Evolutionary conservation across 2,329 filamentous ascomycete genomes (phyloP), one percentile per base, ranked within the genome.

Genomic region (Paradendryphiella salina): DNA sequence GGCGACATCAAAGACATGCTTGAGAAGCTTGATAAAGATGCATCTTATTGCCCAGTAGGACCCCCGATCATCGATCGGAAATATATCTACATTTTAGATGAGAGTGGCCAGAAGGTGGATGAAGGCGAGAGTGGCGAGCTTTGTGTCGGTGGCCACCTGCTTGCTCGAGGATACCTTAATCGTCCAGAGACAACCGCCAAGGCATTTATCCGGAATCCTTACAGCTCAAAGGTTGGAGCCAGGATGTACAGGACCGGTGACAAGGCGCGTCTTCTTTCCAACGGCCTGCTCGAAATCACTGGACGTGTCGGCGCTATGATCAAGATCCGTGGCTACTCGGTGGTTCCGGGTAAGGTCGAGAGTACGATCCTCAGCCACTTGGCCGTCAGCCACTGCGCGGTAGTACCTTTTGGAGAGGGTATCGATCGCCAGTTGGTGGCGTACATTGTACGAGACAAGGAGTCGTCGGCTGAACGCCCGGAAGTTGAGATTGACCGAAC

Each of bases 221-320:
- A 88, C 59, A 79, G 82, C 60, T 66, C 76, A 3, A 78, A 76
- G 1, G 75, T 81, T 1, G 85, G 82, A 21, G 81, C 86, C 11
- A 82, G 85, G 15, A 88, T 90, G 84, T 90, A 91, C 67, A 81
- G 82, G 50, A 90, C 88, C 0, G 88, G 88, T 3, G 88, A 91
- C 68, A 79, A 85, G 44, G 88, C 87, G 0, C 80, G 86, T 2
- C 71, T 89, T 32, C 78, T 90, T 5, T 78, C 85, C 0, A 86
- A 82, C 1, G 88, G 88, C 1, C 75, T 85, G 5, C 77, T 91
- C 6, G 87, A 90, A 66, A 90, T 91, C 52, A 90, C 86, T 5
- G 88, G 88, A 28, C 83, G 88, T 43, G 85, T 89, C 1, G 87
- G 87, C 11, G 83, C 85, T 10, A 90, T 91, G 87, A 90, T 91